Percentiles rank a stretch among this genome's conserved stretches.
These are phyloP conservation scores for Xylariales sp. DNA, from an alignment of 2,329 filamentous ascomycete species.

Conservation along the genomic window DNA sequence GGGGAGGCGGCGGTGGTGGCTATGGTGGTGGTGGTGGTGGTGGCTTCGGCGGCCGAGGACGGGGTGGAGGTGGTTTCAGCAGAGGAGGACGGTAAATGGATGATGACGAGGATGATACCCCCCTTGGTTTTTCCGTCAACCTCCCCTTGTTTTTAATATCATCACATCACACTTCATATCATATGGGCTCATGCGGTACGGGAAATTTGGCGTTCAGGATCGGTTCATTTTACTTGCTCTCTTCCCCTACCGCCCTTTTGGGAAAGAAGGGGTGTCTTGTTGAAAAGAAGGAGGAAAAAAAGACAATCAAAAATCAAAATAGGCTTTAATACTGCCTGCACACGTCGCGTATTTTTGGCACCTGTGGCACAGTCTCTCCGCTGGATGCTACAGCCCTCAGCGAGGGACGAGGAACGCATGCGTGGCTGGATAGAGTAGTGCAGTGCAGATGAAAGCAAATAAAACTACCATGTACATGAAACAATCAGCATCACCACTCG, in stretches of 20 bases:
- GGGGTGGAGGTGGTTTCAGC: slow-evolving; percentile 41
- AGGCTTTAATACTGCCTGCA: background rate
- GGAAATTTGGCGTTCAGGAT: slow-evolving; percentile 45
- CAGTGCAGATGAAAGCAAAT: background rate
- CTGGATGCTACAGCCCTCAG: background rate
- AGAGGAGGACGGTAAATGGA: slow-evolving; percentile 39
- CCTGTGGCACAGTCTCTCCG: background rate
- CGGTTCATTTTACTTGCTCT: slow-evolving; percentile 21
- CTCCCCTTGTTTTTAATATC: slow-evolving; percentile 11
- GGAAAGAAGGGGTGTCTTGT: slow-evolving; percentile 6
- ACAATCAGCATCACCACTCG: background rate
- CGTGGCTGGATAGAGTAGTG: background rate
- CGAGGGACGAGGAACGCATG: background rate
- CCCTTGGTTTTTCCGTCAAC: slow-evolving; percentile 15
- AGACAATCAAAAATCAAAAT: slow-evolving; percentile 3
- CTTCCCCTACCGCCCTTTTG: background rate
- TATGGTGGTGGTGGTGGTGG: slow-evolving; percentile 26
- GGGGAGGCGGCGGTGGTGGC: slow-evolving; percentile 34
- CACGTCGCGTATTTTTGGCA: background rate
- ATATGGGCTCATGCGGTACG: slow-evolving; percentile 39
- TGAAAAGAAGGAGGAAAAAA: slow-evolving; percentile 17
- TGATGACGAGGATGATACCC: slow-evolving; percentile 34
- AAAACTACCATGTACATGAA: background rate
- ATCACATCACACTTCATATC: slow-evolving; percentile 26
- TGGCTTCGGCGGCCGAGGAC: slow-evolving; percentile 40